Percentiles rank a stretch among this genome's conserved stretches.
Conservation (phyloP, 2,329 filamentous ascomycete species). For the Fusarium veterinarium region DNA sequence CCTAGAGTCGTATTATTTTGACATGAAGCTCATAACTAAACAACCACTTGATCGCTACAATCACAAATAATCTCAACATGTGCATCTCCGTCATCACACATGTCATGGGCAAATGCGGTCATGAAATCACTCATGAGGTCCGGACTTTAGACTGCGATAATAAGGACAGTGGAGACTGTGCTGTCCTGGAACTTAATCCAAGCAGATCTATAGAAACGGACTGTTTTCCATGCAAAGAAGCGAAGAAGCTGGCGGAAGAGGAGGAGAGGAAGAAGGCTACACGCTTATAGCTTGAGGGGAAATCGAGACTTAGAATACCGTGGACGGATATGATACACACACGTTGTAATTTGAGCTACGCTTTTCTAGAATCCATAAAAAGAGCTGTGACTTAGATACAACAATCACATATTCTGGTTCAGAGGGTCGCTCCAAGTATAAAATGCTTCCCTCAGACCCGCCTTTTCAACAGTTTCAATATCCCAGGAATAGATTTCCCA, state of each 20-base stretch:
- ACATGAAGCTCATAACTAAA: neutral
- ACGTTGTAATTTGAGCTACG: neutral
- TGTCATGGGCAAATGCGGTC: neutral
- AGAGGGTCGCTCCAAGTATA: neutral
- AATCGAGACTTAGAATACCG: accelerated
- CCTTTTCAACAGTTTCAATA: too few species aligned
- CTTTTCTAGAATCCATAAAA: too few species aligned
- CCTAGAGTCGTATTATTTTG: accelerated
- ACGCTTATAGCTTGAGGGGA: accelerated
- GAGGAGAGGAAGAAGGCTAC: neutral
- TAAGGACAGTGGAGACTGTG: neutral
- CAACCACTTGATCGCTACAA: accelerated
- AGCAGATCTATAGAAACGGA: neutral
- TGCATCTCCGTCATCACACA: neutral
- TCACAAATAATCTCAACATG: accelerated
- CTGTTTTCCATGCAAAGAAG: neutral
- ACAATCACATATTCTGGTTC: neutral
- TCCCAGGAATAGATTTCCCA: accelerated
- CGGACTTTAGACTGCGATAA: neutral
- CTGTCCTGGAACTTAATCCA: neutral
- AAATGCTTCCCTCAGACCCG: neutral
- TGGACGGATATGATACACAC: accelerated
- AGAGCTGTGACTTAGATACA: too few species aligned
- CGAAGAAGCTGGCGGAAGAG: neutral
- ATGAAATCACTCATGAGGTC: neutral